Conservation (phyloP, 805 yeast species). For the Clavispora carvajalis region DNA sequence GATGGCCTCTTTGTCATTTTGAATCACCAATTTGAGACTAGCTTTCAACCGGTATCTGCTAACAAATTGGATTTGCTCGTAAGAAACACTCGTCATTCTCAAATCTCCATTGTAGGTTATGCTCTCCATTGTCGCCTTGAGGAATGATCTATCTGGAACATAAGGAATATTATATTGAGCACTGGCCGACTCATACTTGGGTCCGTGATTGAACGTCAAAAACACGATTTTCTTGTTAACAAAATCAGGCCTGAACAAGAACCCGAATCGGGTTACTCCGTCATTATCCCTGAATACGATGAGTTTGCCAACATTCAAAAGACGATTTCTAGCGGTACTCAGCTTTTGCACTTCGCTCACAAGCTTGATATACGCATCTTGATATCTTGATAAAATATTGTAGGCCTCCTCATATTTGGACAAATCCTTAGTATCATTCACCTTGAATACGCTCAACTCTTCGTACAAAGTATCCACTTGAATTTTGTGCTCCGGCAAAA, state of each 20-base stretch:
- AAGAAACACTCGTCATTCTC: conserved; percentile 36
- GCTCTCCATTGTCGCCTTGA: conserved; percentile 29
- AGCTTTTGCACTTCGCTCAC: conserved; percentile 43
- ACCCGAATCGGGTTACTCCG: conserved; percentile 44
- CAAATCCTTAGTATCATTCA: conserved; percentile 31
- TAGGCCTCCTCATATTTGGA: conserved; percentile 43
- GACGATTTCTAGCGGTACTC: conserved; percentile 41
- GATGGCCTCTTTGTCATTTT: conserved; percentile 32
- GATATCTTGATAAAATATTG: conserved; percentile 41
- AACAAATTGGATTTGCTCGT: conserved; percentile 39
- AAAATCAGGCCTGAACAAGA: conserved; percentile 43
- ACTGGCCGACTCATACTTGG: conserved; percentile 20
- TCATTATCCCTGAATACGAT: conserved; percentile 51
- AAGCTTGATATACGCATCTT: conserved; percentile 39
- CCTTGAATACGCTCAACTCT: conserved; percentile 35
- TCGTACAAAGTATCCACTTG: conserved; percentile 50
- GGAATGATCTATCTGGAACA: conserved; percentile 29
- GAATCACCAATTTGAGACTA: conserved; percentile 29
- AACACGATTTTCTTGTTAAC: conserved; percentile 29
- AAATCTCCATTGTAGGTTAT: conserved; percentile 32
- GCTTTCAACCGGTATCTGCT: conserved; percentile 32
- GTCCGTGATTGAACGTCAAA: conserved; percentile 43
- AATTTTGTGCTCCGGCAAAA: conserved; percentile 80
- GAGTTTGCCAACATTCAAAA: conserved; percentile 50
- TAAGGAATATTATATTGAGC: conserved; percentile 28